Base-by-base conservation (phyloP, 129 eudicot genomes). In the Arctium minus region DNA sequence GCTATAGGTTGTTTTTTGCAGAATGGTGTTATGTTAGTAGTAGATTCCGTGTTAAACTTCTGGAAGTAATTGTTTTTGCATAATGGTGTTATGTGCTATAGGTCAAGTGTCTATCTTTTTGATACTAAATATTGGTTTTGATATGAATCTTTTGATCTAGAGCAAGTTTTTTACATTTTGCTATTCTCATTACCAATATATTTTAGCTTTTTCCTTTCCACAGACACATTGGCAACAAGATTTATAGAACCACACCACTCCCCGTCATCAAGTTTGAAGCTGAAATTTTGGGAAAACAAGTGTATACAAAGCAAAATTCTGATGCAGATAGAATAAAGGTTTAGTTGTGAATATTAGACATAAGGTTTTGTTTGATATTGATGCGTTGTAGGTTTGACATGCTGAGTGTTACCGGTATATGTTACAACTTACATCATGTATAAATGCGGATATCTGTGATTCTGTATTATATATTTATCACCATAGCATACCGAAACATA, bases 251-350 rank as follows among this genome's bases (percentile, higher is more conserved):
- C n/a, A n/a, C n/a, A 81, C 94, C 98, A 38, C 92, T 93, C 31
- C 98, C 97, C 0, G 94, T 93, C 46, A 81, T 93, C 33, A 97
- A 93, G 68, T 93, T 93, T 81, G 97, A 89, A 3, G 86, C 89
- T 71, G 90, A 91, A 85, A 83, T 93, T 74, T 86, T 93, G 85
- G 93, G 91, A 30, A 90, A 88, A 76, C 94, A 93, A 29, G 88
- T 91, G 13, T 83, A 80, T 77, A 80, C 90, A 72, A 88, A 92
- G 72, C 92, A 91, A 33, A 69, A 89, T 60, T 93, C 93, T 32
- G 97, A 91, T 87, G 87, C 94, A 8, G 98, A 93, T 82, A 84
- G 92, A 70, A 77, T 89, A 30, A 93, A 93, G 98, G 97, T 90
- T 65, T 75, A 64, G 44, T 67, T 73, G 38, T 39, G 8, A 36